Percentiles rank a stretch among this genome's conserved stretches.
phyloP scores from a whole-genome alignment of 306 rosid genomes.

The Begonia fuchsioides region DNA sequence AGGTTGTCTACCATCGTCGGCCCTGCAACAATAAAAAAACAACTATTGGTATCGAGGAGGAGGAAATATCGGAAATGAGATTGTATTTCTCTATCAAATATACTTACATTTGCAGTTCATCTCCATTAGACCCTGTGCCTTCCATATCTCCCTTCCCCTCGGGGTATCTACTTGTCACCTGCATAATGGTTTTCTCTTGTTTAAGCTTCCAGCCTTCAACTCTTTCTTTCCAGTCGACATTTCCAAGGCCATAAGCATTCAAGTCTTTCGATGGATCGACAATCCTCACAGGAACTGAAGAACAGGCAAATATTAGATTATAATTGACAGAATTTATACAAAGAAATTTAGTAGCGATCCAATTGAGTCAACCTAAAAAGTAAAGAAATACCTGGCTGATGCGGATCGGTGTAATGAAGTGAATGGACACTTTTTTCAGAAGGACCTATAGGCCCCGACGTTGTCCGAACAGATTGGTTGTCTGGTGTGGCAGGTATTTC shows the following conservation, averaged over 20 bases:
- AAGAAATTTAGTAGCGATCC: too few species aligned
- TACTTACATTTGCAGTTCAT: slow-evolving; percentile 87
- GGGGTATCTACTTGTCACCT: slow-evolving; percentile 51
- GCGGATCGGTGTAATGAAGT: slow-evolving; percentile 55
- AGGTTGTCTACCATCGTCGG: slow-evolving; percentile 94
- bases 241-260: slow-evolving; percentile 92
- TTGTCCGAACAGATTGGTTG: slow-evolving; percentile 78
- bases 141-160: slow-evolving; percentile 95
- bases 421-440: slow-evolving; percentile 38
- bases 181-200: slow-evolving; percentile 79
- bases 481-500: slow-evolving; percentile 89
- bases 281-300: slow-evolving; percentile 77
- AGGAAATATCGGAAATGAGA: background rate
- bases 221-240: slow-evolving; percentile 99
- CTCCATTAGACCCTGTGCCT: slow-evolving; percentile 98
- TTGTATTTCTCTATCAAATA: too few species aligned
- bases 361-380: slow-evolving; percentile 1
- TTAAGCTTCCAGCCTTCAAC: slow-evolving; percentile 97
- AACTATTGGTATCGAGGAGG: slow-evolving; percentile 1
- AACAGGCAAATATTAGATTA: slow-evolving; percentile 11
- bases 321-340: slow-evolving; percentile 1
- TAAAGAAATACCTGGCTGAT: slow-evolving; percentile 92
- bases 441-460: slow-evolving; percentile 90
- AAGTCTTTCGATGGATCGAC: slow-evolving; percentile 92
- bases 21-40: slow-evolving; percentile 40